Conservation (phyloP, 768 basidiomycete species). For the Boletus tomentosulus region DNA sequence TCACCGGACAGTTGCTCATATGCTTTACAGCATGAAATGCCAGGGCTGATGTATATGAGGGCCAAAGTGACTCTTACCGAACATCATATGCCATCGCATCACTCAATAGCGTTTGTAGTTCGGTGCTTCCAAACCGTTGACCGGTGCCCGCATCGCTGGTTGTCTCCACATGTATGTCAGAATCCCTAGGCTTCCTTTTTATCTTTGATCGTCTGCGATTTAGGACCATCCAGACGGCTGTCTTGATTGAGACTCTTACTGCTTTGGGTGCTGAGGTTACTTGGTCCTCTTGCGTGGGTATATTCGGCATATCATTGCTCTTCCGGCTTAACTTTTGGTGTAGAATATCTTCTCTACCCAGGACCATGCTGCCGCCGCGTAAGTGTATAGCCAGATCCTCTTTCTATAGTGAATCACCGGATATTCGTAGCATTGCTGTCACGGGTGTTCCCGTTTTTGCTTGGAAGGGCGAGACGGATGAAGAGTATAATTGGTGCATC, state of each 20-base stretch:
- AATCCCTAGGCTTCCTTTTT: neutral
- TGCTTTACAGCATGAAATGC: slow-evolving; percentile 76
- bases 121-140: slow-evolving; percentile 75
- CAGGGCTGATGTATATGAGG: slow-evolving; percentile 91
- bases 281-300: slow-evolving; percentile 94
- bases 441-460: slow-evolving; percentile 98
- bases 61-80: slow-evolving; percentile 55
- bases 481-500: slow-evolving; percentile 98
- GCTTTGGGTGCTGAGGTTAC: slow-evolving; percentile 95
- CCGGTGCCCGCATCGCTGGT: slow-evolving; percentile 93
- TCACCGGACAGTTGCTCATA: slow-evolving; percentile 10
- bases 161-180: slow-evolving; percentile 90
- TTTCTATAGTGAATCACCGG: slow-evolving; percentile 1
- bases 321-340: slow-evolving; percentile 4
- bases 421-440: slow-evolving; percentile 72
- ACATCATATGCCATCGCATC: neutral
- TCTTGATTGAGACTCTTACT: slow-evolving; percentile 96
- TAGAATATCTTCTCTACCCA: slow-evolving; percentile 99
- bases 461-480: slow-evolving; percentile 99
- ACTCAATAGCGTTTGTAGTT: slow-evolving; percentile 47
- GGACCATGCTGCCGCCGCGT: slow-evolving; percentile 98
- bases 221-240: slow-evolving; percentile 98
- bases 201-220: slow-evolving; percentile 4
- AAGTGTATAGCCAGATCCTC: slow-evolving; percentile 28
- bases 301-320: neutral